Base-by-base conservation (phyloP, 176 grass and related monocot species). In the Carex scoparia region DNA sequence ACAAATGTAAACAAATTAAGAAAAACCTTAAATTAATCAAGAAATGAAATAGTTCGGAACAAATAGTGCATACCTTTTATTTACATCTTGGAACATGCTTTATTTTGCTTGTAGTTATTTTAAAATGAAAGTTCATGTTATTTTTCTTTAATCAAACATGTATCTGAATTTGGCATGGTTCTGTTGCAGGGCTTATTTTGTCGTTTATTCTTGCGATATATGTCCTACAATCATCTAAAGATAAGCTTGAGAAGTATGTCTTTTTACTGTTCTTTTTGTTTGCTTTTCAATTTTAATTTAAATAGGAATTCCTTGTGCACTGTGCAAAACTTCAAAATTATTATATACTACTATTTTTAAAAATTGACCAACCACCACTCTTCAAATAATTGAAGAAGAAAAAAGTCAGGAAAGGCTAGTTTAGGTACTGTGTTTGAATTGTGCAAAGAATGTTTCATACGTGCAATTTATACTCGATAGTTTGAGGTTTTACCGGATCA, bases 121-220 rank as follows among this genome's bases (percentile, higher is more conserved):
- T 37, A 30, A 57, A 16, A 23, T 56, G 40, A 30, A 71, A 10
- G 44, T 27, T 23, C 18, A 15, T 59, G 19, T 69, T 70, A 35
- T 51, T 40, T 33, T 79, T 86, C 11, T 57, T 32, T 54, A 79
- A 79, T 35, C 53, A 79, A 73, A 75, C 11, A 79, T 58, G 11
- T 30, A 58, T 79, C 74, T 58, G 28, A 78, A 78, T 32, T 70
- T 58, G 58, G 15, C 12, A 58, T 79, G 53, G 4, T 79, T 78
- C 51, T 79, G 27, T n/a, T 90, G 71, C 93, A 99, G 96, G 96
- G 58, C 96, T 99, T 42, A 65, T 91, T 87, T 80, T 99, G 73
- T 95, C 96, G 60, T 88, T 91, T 38, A 82, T 91, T 82, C 82
- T 91, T 67, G 82, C 89, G 64, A 83, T 91, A 76, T 91, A 91